Conservation (phyloP, 208 protist species). For the Blastocrithidia nonstop region DNA sequence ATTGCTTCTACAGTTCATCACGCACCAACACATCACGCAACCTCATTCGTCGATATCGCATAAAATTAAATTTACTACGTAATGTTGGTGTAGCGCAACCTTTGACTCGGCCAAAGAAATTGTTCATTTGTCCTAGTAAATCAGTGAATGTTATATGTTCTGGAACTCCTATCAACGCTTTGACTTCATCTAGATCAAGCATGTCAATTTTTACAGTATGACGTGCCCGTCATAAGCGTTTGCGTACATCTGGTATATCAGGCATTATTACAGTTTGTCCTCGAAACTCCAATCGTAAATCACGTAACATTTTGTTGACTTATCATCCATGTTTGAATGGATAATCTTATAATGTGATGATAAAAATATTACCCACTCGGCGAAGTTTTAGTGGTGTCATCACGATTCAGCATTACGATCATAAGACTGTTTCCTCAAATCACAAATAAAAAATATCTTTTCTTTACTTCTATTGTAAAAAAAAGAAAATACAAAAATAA, state of each 20-base stretch:
- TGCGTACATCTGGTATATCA: slow-evolving; percentile 55
- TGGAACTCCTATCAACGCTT: slow-evolving; percentile 55
- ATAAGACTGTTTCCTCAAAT: too few species aligned
- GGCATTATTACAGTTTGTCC: slow-evolving; percentile 71
- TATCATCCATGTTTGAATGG: slow-evolving; percentile 79
- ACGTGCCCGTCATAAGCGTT: slow-evolving; percentile 57
- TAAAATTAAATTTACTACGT: slow-evolving; percentile 68
- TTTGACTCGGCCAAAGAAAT: slow-evolving; percentile 36
- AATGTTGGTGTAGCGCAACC: slow-evolving; percentile 21
- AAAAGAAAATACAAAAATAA: too few species aligned
- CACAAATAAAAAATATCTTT: too few species aligned
- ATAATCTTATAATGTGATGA: slow-evolving; percentile 65
- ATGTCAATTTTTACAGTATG: slow-evolving; percentile 61
- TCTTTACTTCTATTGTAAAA: too few species aligned
- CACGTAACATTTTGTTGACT: slow-evolving; percentile 64
- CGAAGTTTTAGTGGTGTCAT: slow-evolving; percentile 53
- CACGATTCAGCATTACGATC: too few species aligned
- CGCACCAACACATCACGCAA: slow-evolving; percentile 72
- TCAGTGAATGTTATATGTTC: slow-evolving; percentile 66
- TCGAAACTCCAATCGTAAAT: slow-evolving; percentile 70
- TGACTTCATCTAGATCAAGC: slow-evolving; percentile 70
- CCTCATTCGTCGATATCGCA: slow-evolving; percentile 61
- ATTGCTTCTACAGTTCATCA: slow-evolving; percentile 46
- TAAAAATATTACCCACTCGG: slow-evolving; percentile 69
- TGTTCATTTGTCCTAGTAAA: slow-evolving; percentile 35